These are phyloP conservation scores for Hymenoscyphus linearis DNA, from an alignment of 2,329 filamentous ascomycete genomes.

Conservation along the genomic window DNA sequence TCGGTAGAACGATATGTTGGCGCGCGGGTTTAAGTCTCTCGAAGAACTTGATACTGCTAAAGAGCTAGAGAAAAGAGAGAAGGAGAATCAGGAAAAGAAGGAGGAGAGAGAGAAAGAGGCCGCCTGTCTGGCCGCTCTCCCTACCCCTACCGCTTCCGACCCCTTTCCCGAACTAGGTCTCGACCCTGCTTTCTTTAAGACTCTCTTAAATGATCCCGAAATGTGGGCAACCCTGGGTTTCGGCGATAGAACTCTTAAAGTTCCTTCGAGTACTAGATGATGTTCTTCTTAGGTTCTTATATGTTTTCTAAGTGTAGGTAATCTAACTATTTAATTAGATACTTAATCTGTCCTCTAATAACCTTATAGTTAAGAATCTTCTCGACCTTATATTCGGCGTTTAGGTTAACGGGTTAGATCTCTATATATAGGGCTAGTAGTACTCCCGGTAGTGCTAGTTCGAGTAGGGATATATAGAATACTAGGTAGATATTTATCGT, in stretches of 20 bases:
- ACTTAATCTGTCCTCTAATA: too few species aligned
- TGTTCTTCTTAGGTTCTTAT: background rate
- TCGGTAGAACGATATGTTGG: too few species aligned
- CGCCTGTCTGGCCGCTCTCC: background rate
- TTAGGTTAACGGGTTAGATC: too few species aligned
- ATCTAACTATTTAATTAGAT: background rate
- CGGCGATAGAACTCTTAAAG: too few species aligned
- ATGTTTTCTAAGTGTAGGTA: background rate
- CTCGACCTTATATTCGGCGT: too few species aligned
- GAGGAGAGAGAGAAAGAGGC: background rate
- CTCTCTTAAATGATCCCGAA: too few species aligned
- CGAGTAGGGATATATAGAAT: too few species aligned
- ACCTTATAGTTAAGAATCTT: too few species aligned
- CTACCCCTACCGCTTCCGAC: background rate
- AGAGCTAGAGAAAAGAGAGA: background rate
- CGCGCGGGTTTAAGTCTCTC: too few species aligned
- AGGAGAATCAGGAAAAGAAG: background rate
- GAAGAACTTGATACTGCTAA: background rate
- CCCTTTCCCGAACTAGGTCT: background rate
- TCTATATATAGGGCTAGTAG: too few species aligned
- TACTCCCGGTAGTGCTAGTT: too few species aligned
- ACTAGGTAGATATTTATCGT: too few species aligned
- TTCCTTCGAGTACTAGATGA: background rate
- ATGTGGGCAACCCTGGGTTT: constrained; percentile 8
- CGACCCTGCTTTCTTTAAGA: background rate